These are phyloP conservation scores for Acanthamoeba royreba DNA, from an alignment of 208 protist genomes.

Conservation along the genomic window DNA sequence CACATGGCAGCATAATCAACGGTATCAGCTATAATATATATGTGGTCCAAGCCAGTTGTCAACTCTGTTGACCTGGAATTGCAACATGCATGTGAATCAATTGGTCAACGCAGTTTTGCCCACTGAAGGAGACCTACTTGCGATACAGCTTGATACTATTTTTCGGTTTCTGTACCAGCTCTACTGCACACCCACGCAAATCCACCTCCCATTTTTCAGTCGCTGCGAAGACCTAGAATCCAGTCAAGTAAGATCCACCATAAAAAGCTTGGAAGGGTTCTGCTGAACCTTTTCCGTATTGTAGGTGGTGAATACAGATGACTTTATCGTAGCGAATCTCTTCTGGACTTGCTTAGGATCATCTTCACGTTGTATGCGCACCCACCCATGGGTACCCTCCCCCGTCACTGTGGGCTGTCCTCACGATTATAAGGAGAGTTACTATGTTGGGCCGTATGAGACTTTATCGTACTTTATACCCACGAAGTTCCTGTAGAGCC, in stretches of 20 bases:
- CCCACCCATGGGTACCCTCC: not conserved
- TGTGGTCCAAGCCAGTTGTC: not conserved
- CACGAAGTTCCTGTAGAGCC: not conserved
- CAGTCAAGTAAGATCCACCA: not conserved
- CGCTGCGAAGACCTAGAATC: not conserved
- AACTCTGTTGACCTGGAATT: not conserved
- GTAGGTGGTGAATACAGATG: not conserved
- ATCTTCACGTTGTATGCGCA: not conserved
- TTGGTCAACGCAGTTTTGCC: not conserved
- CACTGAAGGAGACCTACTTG: not conserved
- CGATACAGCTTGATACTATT: not conserved
- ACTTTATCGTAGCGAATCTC: not conserved
- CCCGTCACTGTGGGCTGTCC: not conserved
- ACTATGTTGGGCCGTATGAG: too few relatives aligned
- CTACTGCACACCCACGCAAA: not conserved
- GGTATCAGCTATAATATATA: not conserved
- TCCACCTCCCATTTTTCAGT: slow-evolving; percentile 8
- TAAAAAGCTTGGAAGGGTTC: not conserved
- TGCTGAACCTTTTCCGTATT: not conserved
- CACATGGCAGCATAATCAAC: not conserved
- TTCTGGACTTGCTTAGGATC: not conserved
- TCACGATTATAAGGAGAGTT: not conserved
- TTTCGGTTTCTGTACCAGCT: not conserved
- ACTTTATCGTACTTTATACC: not conserved
- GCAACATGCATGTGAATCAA: not conserved